These are phyloP conservation scores for Talaromyces sp. DNA, from an alignment of 2,329 filamentous ascomycete genomes.

Conservation along the genomic window DNA sequence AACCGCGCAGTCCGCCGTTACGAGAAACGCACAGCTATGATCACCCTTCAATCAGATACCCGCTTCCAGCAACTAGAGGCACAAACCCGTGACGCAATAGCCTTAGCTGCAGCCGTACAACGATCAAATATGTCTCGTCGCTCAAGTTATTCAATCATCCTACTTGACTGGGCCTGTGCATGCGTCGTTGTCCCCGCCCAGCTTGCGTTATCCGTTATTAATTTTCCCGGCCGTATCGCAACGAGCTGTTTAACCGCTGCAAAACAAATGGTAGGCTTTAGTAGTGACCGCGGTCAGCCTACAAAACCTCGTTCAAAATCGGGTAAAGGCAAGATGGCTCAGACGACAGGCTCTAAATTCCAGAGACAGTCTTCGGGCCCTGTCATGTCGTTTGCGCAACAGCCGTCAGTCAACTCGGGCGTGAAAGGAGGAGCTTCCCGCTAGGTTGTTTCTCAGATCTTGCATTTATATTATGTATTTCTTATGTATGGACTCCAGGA, in stretches of 20 bases:
- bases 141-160: conserved; percentile 28
- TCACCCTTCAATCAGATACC: conserved; percentile 74
- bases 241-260: conserved; percentile 21
- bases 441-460: background rate
- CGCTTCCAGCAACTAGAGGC: conserved; percentile 72
- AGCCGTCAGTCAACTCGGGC: background rate
- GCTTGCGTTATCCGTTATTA: conserved; percentile 30
- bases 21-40: conserved; percentile 80
- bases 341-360: conserved; percentile 1
- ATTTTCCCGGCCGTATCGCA: conserved; percentile 34
- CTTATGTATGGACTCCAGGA: background rate
- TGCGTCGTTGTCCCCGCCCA: conserved; percentile 41
- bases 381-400: conserved; percentile 2
- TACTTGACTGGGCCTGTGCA: conserved; percentile 42
- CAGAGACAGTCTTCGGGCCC: conserved; percentile 1
- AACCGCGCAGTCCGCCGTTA: conserved; percentile 87
- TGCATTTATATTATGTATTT: background rate
- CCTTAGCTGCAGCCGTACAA: conserved; percentile 74
- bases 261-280: conserved; percentile 9
- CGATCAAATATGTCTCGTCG: conserved; percentile 25
- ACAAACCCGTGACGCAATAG: conserved; percentile 74
- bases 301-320: conserved; percentile 1
- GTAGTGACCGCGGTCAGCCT: conserved; percentile 1
- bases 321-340: conserved; percentile 27
- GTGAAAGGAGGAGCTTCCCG: background rate